These are phyloP conservation scores for Metschnikowia corniflorae DNA, from an alignment of 805 yeast genomes.

Conservation along the genomic window DNA sequence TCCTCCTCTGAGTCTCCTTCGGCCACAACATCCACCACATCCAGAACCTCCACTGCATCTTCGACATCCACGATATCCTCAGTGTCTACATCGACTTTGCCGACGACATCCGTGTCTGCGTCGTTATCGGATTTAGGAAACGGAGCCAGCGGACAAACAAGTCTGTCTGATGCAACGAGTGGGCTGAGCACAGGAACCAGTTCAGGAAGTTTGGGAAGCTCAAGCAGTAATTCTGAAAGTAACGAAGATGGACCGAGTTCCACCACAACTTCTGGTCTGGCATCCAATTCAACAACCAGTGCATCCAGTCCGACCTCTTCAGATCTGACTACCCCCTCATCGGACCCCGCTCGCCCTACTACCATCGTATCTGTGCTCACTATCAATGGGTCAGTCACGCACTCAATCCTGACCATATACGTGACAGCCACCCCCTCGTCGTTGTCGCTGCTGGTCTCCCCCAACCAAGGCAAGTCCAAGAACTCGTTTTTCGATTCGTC, in stretches of 20 bases:
- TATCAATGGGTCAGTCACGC: constrained; percentile 29
- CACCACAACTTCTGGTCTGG: neutral
- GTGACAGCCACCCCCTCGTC: constrained; percentile 19
- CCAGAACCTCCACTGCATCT: neutral
- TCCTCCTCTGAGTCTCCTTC: constrained; percentile 13
- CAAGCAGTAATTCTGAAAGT: neutral
- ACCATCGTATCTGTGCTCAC: constrained; percentile 32
- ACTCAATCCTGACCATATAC: constrained; percentile 21
- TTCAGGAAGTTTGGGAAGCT: neutral
- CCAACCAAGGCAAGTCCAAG: constrained; percentile 2
- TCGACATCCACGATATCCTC: neutral
- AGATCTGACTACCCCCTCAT: neutral
- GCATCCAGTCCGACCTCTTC: neutral
- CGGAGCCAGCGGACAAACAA: neutral
- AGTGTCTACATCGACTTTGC: neutral
- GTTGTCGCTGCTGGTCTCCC: constrained; percentile 4
- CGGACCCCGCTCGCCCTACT: constrained; percentile 20
- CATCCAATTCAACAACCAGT: neutral
- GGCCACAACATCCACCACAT: neutral
- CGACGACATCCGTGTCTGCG: neutral
- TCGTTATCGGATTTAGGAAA: neutral
- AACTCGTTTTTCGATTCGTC: constrained; percentile 58
- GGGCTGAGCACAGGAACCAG: neutral
- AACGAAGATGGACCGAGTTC: neutral
- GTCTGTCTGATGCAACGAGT: neutral